Conservation (phyloP, 2,329 filamentous ascomycete genomes). For the Coccinonectria pachysandricola region DNA sequence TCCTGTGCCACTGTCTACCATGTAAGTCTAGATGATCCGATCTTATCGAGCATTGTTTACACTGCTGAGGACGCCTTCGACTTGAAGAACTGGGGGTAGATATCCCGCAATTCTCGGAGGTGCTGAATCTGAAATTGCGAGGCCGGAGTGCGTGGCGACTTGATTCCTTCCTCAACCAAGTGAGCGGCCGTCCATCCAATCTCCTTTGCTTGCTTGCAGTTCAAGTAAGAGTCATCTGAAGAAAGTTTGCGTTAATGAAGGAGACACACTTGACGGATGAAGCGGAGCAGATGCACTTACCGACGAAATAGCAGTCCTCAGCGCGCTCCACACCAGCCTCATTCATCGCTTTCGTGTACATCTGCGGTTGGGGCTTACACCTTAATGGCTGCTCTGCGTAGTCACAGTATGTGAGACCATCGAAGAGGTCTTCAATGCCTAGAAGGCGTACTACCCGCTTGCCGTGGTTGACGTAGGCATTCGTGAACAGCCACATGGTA, state of each 20-base stretch:
- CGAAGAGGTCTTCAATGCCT: slow-evolving; percentile 78
- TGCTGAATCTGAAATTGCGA: slow-evolving; percentile 66
- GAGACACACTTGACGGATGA: too few relatives aligned
- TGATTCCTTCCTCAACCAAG: slow-evolving; percentile 67
- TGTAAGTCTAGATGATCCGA: slow-evolving; percentile 2
- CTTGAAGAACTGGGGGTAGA: slow-evolving; percentile 85
- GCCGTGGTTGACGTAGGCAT: slow-evolving; percentile 86
- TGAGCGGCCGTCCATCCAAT: slow-evolving; percentile 84
- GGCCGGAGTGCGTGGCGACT: slow-evolving; percentile 51
- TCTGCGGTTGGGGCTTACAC: slow-evolving; percentile 76
- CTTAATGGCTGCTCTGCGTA: slow-evolving; percentile 64
- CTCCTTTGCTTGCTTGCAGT: slow-evolving; percentile 65
- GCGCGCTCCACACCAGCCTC: slow-evolving; percentile 62
- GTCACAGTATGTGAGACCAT: slow-evolving; percentile 91
- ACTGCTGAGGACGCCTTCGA: slow-evolving; percentile 16
- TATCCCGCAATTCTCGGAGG: slow-evolving; percentile 61
- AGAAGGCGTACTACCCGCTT: slow-evolving; percentile 72
- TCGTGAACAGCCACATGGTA: slow-evolving; percentile 88
- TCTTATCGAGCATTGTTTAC: too few relatives aligned
- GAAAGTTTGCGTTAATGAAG: too few relatives aligned
- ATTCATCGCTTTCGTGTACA: slow-evolving; percentile 82
- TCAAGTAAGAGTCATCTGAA: slow-evolving; percentile 77
- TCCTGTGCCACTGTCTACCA: slow-evolving; percentile 9
- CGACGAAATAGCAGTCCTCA: slow-evolving; percentile 83
- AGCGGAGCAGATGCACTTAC: slow-evolving; percentile 49